Conservation (phyloP, 192 early-diverging fungal genomes). For the Chytriomyces sp. region DNA sequence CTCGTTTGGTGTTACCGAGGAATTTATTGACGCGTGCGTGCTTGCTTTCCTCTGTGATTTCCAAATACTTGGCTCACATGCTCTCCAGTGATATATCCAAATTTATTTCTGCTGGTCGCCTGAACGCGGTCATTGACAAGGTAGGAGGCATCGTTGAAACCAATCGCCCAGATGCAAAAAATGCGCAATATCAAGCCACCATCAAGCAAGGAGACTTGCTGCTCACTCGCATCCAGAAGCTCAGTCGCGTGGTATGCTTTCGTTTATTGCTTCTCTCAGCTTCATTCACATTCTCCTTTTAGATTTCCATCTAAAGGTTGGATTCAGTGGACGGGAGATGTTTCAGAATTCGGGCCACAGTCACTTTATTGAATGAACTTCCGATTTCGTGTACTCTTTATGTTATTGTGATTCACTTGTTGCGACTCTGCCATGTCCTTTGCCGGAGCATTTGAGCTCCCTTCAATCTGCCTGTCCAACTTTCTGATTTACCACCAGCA, state of each 20-base stretch:
- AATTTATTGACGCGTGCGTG: conserved; percentile 91
- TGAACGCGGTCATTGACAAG: conserved; percentile 99
- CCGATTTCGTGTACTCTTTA: not conserved
- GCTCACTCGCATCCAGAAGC: conserved; percentile 94
- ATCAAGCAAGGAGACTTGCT: conserved; percentile 97
- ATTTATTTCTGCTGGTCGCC: conserved; percentile 92
- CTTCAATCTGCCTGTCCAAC: conserved; percentile 35
- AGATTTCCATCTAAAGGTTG: too few species aligned
- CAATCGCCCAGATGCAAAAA: conserved; percentile 97
- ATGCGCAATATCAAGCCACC: conserved; percentile 97
- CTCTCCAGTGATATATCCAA: conserved; percentile 79
- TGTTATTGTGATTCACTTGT: conserved; percentile 16
- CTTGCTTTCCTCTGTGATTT: too few species aligned
- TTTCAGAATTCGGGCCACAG: too few species aligned
- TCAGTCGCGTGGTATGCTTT: conserved; percentile 81
- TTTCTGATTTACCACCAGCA: too few species aligned
- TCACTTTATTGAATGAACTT: too few species aligned
- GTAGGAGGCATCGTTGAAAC: conserved; percentile 97
- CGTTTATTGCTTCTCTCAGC: too few species aligned
- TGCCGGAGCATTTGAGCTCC: conserved; percentile 39
- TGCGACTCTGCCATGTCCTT: conserved; percentile 38
- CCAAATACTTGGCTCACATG: too few species aligned
- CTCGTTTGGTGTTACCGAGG: conserved; percentile 93
- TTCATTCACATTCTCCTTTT: too few species aligned
- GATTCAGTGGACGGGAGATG: too few species aligned